A percentile compares a stretch with the other conserved stretches of the same genome.
These are phyloP conservation scores for Chalaropsis thielavioides DNA, from an alignment of 2,329 filamentous ascomycete species.

Conservation along the genomic window DNA sequence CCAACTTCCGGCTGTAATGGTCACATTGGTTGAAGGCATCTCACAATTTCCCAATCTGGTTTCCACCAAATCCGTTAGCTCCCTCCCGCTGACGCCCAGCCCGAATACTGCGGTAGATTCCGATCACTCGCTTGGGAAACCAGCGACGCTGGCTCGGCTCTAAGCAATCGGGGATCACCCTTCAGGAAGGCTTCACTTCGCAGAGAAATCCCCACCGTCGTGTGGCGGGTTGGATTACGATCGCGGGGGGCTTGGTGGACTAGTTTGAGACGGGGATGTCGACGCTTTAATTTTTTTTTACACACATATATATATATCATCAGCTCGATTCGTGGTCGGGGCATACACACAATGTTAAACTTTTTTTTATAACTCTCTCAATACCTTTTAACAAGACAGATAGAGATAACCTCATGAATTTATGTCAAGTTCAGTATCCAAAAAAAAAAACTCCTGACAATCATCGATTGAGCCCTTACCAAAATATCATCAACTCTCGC, in stretches of 20 bases:
- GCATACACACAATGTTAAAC: not conserved
- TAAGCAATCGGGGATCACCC: constrained; percentile 54
- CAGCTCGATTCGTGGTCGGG: not conserved
- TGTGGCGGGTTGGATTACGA: constrained; percentile 56
- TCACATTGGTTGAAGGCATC: constrained; percentile 41
- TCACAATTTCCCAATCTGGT: constrained; percentile 36
- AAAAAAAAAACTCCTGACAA: constrained; percentile 9
- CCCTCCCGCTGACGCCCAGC: constrained; percentile 46
- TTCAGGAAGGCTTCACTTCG: constrained; percentile 61
- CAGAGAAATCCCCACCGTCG: constrained; percentile 57
- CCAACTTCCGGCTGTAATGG: constrained; percentile 42
- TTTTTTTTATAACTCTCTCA: no score
- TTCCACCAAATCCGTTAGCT: constrained; percentile 42
- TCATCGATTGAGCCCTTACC: not conserved
- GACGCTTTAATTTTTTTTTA: constrained; percentile 32
- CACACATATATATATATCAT: constrained; percentile 18
- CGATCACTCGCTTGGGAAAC: constrained; percentile 52
- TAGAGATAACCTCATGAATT: not conserved
- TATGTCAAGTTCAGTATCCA: not conserved
- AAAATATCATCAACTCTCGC: not conserved
- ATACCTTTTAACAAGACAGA: no score
- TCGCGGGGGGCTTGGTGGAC: constrained; percentile 45
- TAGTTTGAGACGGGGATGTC: constrained; percentile 40
- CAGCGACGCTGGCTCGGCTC: constrained; percentile 45
- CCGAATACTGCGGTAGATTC: constrained; percentile 50